Evolutionary conservation across 2,329 filamentous ascomycete genomes (phyloP).

Genomic region (Botrytis medusae): DNA sequence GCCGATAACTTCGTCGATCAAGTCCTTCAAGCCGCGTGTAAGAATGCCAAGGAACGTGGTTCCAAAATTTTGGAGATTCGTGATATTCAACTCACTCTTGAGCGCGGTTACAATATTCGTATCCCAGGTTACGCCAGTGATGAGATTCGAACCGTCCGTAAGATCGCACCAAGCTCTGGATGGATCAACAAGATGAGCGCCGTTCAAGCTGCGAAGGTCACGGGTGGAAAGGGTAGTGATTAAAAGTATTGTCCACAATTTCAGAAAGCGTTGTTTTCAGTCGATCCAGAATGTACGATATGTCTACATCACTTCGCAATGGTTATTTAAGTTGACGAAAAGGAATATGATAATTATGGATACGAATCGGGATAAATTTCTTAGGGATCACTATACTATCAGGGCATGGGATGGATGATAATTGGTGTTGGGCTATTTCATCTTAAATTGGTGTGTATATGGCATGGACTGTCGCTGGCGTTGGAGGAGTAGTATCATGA

Average conservation of each 20-base stretch:
- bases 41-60: slow-evolving; percentile 88
- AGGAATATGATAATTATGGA: slow-evolving; percentile 1
- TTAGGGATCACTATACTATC: neutral
- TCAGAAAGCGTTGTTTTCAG: neutral
- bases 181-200: slow-evolving; percentile 99
- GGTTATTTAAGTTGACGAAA: neutral
- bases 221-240: slow-evolving; percentile 45
- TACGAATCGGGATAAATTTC: neutral
- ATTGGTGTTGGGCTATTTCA: neutral
- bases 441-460: slow-evolving; percentile 3
- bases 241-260: slow-evolving; percentile 22
- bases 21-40: slow-evolving; percentile 82
- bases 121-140: slow-evolving; percentile 94
- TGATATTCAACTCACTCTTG: slow-evolving; percentile 78
- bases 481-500: neutral
- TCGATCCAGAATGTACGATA: neutral
- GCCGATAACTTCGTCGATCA: slow-evolving; percentile 95
- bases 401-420: neutral
- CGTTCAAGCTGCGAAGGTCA: slow-evolving; percentile 88
- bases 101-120: slow-evolving; percentile 84
- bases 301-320: neutral
- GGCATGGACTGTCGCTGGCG: neutral
- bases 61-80: slow-evolving; percentile 88
- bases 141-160: slow-evolving; percentile 89
- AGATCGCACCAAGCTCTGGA: slow-evolving; percentile 80